phyloP scores from a whole-genome alignment of 257 asterid genomes.

The Plantago elongata region DNA sequence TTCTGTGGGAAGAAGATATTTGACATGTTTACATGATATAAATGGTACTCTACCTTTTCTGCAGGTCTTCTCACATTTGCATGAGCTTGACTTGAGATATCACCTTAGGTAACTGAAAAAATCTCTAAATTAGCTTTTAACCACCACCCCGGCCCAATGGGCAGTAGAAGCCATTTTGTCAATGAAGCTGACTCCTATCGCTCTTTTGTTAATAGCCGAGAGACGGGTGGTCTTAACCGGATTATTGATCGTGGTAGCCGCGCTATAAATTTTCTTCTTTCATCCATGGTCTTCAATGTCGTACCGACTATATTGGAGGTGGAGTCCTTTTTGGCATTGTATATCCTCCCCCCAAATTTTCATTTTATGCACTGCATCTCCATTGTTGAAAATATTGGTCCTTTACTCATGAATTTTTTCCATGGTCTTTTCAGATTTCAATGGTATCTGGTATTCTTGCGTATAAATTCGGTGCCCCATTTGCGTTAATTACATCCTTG shows the following conservation, averaged over 20 bases:
- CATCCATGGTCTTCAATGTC: constrained; percentile 92
- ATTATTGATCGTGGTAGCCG: constrained; percentile 98
- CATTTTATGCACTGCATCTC: constrained; percentile 4
- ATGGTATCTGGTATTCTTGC: constrained; percentile 98
- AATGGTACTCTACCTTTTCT: constrained; percentile 21
- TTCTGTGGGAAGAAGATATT: not conserved
- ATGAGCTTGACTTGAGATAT: constrained; percentile 83
- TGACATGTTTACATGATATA: not conserved
- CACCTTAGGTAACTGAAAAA: constrained; percentile 73
- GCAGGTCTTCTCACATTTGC: constrained; percentile 97
- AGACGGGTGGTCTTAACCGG: constrained; percentile 94
- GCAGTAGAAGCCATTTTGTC: not conserved
- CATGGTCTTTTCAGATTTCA: constrained; percentile 66
- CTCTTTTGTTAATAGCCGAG: constrained; percentile 57
- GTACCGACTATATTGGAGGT: constrained; percentile 94
- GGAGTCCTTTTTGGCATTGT: constrained; percentile 12
- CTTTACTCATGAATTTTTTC: constrained; percentile 19
- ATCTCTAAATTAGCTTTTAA: constrained; percentile 14
- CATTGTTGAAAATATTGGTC: constrained; percentile 17
- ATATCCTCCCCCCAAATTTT: constrained; percentile 2
- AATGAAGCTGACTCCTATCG: constrained; percentile 7
- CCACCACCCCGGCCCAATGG: no score
- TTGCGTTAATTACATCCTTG: constrained; percentile 92
- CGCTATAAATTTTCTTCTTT: constrained; percentile 91
- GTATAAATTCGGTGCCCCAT: constrained; percentile 92